These are phyloP conservation scores for Psidium friedrichsthalianum DNA, from an alignment of 345 rosid genomes.

Conservation along the genomic window DNA sequence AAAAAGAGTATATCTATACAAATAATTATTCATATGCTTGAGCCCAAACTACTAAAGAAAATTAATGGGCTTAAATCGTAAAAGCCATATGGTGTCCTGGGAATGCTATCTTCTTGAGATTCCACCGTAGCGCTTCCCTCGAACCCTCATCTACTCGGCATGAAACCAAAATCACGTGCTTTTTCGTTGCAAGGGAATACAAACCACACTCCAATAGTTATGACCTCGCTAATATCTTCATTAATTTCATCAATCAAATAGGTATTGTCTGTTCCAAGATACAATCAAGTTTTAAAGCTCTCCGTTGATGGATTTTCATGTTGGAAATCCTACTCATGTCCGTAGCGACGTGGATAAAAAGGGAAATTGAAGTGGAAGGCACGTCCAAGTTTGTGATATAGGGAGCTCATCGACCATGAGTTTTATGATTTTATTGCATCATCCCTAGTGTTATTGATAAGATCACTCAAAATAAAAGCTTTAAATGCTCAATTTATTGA, in stretches of 20 bases:
- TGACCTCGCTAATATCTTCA: neutral
- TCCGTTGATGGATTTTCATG: neutral
- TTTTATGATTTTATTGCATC: neutral
- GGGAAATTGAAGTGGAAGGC: neutral
- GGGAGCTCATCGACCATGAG: neutral
- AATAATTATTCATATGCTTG: too few relatives aligned
- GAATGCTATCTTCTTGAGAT: too few relatives aligned
- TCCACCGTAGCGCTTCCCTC: too few relatives aligned
- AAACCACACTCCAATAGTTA: too few relatives aligned
- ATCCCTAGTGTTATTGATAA: neutral
- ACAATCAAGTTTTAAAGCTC: neutral
- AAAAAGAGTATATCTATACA: too few relatives aligned
- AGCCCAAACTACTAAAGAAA: too few relatives aligned
- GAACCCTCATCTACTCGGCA: too few relatives aligned
- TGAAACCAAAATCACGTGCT: too few relatives aligned
- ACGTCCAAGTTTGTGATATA: neutral
- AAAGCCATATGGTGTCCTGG: too few relatives aligned
- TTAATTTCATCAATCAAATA: neutral
- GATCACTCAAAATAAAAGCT: neutral
- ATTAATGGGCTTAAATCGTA: too few relatives aligned
- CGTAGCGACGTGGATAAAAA: neutral
- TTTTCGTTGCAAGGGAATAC: too few relatives aligned
- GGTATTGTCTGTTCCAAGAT: neutral
- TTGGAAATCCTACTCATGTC: accelerated
- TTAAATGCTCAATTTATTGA: neutral